Conservation (phyloP, 495 filamentous ascomycete genomes). For the Tuber magnatum region DNA sequence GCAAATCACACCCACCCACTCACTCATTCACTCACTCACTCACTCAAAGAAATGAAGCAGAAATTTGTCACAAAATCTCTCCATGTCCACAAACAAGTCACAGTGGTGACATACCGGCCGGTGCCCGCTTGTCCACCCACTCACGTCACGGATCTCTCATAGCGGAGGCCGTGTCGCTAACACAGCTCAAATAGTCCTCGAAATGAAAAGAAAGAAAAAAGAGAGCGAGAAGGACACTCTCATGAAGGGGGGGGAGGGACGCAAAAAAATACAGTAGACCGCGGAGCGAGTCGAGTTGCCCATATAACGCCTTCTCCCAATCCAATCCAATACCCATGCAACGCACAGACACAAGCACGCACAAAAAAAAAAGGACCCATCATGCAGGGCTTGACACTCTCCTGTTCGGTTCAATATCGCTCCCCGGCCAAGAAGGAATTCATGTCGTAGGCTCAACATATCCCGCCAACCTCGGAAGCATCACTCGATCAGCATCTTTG, state of each 20-base stretch:
- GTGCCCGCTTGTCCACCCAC: not conserved
- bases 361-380: not conserved
- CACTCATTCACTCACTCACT: not conserved
- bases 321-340: not conserved
- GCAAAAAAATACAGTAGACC: not conserved
- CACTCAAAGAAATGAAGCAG: constrained; percentile 3
- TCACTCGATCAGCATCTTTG: not conserved
- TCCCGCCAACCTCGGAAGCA: not conserved
- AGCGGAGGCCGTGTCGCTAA: not conserved
- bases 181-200: not conserved
- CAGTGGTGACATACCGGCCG: constrained; percentile 7
- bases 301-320: constrained; percentile 2
- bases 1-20: constrained; percentile 1
- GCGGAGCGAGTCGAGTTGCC: not conserved
- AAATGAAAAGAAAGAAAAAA: constrained; percentile 9
- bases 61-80: constrained; percentile 12
- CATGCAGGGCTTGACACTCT: not conserved
- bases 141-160: not conserved
- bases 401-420: not conserved
- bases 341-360: not conserved
- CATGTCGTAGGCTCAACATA: not conserved
- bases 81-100: constrained; percentile 7
- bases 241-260: not conserved
- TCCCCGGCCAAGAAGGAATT: not conserved
- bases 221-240: constrained; percentile 6